Percentiles rank a stretch among this genome's conserved stretches.
Conservation (phyloP, 78 protist species). For the Dictyostelium citrinum region DNA sequence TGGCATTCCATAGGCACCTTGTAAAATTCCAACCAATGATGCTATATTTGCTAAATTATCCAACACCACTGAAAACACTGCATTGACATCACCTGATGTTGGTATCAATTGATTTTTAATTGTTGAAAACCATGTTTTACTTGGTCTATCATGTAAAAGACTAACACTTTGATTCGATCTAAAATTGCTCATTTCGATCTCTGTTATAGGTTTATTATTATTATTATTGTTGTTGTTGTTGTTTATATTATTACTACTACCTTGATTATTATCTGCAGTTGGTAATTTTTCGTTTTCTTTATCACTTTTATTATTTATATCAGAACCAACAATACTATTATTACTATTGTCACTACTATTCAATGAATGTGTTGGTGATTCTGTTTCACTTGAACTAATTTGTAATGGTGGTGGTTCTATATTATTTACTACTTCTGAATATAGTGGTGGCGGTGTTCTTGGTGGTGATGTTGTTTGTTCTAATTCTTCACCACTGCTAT, state of each 20-base stretch:
- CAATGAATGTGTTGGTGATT: background rate
- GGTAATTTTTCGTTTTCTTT: background rate
- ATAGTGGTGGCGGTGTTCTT: background rate
- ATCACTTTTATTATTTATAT: background rate
- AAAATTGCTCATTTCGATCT: background rate
- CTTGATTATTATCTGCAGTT: background rate
- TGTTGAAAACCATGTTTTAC: background rate
- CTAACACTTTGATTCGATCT: background rate
- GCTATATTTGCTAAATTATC: conserved; percentile 70
- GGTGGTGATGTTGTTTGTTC: background rate
- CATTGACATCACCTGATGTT: conserved; percentile 53
- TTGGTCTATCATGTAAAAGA: background rate
- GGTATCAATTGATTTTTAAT: conserved; percentile 7
- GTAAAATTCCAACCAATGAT: conserved; percentile 34
- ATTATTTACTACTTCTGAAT: background rate
- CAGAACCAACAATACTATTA: background rate
- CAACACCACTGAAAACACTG: conserved; percentile 51
- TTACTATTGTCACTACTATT: background rate
- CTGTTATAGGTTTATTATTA: background rate
- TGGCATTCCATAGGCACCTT: conserved; percentile 55
- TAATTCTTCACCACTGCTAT: background rate
- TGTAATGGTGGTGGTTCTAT: background rate
- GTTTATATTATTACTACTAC: no score
- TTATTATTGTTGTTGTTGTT: background rate
- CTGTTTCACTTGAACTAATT: background rate